phyloP scores from a whole-genome alignment of 176 grass and related monocot genomes.

The Ananas comosus region DNA sequence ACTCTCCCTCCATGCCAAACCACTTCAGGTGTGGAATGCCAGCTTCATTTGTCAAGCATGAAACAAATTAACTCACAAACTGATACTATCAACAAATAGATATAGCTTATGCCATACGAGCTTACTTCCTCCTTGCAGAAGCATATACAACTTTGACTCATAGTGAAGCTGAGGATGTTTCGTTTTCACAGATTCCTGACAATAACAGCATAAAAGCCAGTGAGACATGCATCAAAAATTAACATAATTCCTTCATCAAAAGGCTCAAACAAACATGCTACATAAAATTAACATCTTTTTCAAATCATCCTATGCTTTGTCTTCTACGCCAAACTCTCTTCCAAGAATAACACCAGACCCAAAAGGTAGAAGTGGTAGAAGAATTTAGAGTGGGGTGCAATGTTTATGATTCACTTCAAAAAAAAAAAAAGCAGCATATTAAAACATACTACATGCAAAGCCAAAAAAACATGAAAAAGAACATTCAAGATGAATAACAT shows the following conservation, averaged over 20 bases:
- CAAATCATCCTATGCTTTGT: neutral
- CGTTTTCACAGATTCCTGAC: constrained; percentile 67
- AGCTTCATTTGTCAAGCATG: constrained; percentile 28
- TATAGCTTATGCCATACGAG: neutral
- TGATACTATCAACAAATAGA: constrained; percentile 4
- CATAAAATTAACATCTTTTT: neutral
- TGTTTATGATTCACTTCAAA: too few relatives aligned
- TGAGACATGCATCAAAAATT: neutral
- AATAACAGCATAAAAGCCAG: neutral
- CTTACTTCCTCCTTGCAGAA: constrained; percentile 94
- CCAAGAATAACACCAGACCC: neutral
- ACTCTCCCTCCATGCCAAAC: constrained; percentile 74
- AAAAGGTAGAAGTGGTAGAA: neutral
- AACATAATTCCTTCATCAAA: neutral
- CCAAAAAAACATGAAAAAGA: neutral
- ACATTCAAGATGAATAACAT: neutral
- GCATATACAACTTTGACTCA: constrained; percentile 92
- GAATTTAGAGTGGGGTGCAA: too few relatives aligned
- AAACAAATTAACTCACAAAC: constrained; percentile 10
- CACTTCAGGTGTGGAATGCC: constrained; percentile 88
- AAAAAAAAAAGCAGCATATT: too few relatives aligned
- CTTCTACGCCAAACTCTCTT: neutral
- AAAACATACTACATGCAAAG: constrained; percentile 16
- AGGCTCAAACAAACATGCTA: neutral
- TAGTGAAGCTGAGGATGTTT: constrained; percentile 90